Conservation (phyloP, 2,329 filamentous ascomycete genomes). For the Ophiostoma ulmi region DNA sequence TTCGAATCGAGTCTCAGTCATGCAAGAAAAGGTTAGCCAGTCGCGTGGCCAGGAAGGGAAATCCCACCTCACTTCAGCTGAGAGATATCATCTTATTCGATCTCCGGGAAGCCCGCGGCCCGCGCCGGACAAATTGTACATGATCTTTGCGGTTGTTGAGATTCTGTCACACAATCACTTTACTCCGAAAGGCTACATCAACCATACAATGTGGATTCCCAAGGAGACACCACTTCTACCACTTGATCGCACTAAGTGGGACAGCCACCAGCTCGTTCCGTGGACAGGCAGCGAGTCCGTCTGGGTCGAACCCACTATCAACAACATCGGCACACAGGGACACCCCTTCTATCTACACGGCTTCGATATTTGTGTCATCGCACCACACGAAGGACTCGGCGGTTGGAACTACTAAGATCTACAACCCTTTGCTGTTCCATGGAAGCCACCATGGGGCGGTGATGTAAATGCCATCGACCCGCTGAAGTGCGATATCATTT, state of each 20-base stretch:
- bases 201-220: slow-evolving; percentile 29
- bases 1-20: slow-evolving; percentile 7
- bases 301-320: slow-evolving; percentile 31
- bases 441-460: slow-evolving; percentile 26
- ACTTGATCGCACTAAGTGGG: slow-evolving; percentile 27
- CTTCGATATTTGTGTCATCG: slow-evolving; percentile 30
- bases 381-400: slow-evolving; percentile 26
- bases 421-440: slow-evolving; percentile 29
- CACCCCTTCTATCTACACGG: slow-evolving; percentile 32
- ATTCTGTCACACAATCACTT: slow-evolving; percentile 27
- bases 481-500: slow-evolving; percentile 30
- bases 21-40: neutral
- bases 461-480: slow-evolving; percentile 27
- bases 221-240: slow-evolving; percentile 26
- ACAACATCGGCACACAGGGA: slow-evolving; percentile 30
- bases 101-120: slow-evolving; percentile 23
- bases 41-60: neutral
- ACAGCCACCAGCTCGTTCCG: slow-evolving; percentile 29
- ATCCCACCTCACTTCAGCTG: neutral
- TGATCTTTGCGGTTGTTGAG: slow-evolving; percentile 29
- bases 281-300: slow-evolving; percentile 28
- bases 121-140: slow-evolving; percentile 19
- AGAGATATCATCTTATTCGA: slow-evolving; percentile 18
- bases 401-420: slow-evolving; percentile 32
- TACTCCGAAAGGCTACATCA: slow-evolving; percentile 29